These are phyloP conservation scores for Croton laevigatus DNA, from an alignment of 441 rosid species.

Conservation along the genomic window DNA sequence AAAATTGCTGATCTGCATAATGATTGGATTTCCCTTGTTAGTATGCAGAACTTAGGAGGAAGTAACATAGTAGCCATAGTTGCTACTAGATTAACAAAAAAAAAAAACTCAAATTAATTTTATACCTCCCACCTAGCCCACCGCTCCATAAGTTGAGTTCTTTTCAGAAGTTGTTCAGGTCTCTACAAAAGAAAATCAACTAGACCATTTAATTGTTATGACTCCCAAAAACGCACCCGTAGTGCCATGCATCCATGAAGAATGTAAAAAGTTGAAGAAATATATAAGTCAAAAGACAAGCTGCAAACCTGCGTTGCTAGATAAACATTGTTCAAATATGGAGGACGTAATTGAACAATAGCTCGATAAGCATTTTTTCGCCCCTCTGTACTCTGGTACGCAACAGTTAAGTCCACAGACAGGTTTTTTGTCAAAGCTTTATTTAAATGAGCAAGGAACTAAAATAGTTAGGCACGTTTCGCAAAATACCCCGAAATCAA, in stretches of 20 bases:
- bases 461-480: slow-evolving; percentile 2
- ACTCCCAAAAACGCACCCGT: background rate
- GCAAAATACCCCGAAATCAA: slow-evolving; percentile 88
- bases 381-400: slow-evolving; percentile 71
- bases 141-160: slow-evolving; percentile 97
- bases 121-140: slow-evolving; percentile 99
- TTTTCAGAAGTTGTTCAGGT: slow-evolving; percentile 94
- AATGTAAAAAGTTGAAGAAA: background rate
- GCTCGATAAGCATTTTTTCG: slow-evolving; percentile 95
- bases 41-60: slow-evolving; percentile 17
- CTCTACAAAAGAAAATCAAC: slow-evolving; percentile 51
- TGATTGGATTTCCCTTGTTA: slow-evolving; percentile 18
- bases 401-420: slow-evolving; percentile 25
- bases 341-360: slow-evolving; percentile 87
- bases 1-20: slow-evolving; percentile 97
- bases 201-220: background rate
- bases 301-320: slow-evolving; percentile 92
- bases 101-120: slow-evolving; percentile 15
- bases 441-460: slow-evolving; percentile 12
- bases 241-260: background rate
- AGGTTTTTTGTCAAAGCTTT: background rate
- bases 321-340: slow-evolving; percentile 90
- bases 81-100: slow-evolving; percentile 8
- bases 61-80: background rate
- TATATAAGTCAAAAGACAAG: slow-evolving; percentile 12